Base-by-base conservation (phyloP, 306 rosid species). In the Ziziphus jujuba region DNA sequence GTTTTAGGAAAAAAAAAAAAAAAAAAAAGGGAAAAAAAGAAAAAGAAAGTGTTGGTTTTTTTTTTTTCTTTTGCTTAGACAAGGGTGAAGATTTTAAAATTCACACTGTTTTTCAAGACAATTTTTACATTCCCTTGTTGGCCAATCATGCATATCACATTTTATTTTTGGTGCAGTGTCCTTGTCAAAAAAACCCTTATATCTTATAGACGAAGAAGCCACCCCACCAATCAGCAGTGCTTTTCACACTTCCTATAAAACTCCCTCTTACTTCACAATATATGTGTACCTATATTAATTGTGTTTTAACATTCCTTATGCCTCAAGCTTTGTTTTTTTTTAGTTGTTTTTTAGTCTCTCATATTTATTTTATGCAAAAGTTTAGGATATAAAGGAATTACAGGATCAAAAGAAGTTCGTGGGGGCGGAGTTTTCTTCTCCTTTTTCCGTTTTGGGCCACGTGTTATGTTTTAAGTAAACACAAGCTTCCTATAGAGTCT, bases 11-110 rank as follows among this genome's bases (percentile, higher is more conserved):
- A 62, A 56, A 65, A 53, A 43, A 36, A 60, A 51, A 66, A 58
- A 12, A 74, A 65, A 44, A n/a, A n/a, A n/a, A n/a, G n/a, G n/a
- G n/a, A n/a, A n/a, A n/a, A n/a, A n/a, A n/a, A n/a, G n/a, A n/a
- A n/a, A n/a, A n/a, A n/a, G n/a, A n/a, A n/a, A n/a, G n/a, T n/a
- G n/a, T n/a, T n/a, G n/a, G n/a, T n/a, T n/a, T n/a, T n/a, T n/a
- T n/a, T n/a, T n/a, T n/a, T n/a, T n/a, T n/a, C n/a, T 72, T 67
- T 81, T 79, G 89, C 91, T 91, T 91, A 83, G 76, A 85, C 81
- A 79, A 79, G 77, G 89, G 89, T 89, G 81, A 87, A 84, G 86
- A 65, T 69, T 75, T 81, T 33, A 38, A 49, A 64, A 51, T 80
- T 81, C 79, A 59, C 81, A 77, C 65, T 80, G 78, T 55, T 35